Percentiles rank a stretch among this genome's conserved stretches.
Evolutionary conservation across 2,329 filamentous ascomycete species (phyloP).

Genomic region (Ophiocordyceps sinensis): DNA sequence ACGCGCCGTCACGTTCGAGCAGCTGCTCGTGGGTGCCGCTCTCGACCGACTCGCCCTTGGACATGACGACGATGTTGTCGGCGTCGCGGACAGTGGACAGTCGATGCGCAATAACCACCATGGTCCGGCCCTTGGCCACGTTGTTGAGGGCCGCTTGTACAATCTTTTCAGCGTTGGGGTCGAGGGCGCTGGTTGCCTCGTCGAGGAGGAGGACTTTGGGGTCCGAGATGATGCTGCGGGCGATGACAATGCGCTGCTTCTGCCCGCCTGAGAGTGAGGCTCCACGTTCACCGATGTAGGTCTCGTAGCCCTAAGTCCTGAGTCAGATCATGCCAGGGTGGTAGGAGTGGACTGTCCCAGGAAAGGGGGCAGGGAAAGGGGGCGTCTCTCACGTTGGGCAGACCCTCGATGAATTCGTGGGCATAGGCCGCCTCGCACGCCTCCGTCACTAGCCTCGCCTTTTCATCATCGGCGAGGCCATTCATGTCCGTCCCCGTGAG

Average conservation of each 20-base stretch:
- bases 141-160: conserved; percentile 43
- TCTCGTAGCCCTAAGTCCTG: conserved; percentile 36
- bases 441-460: conserved; percentile 26
- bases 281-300: conserved; percentile 48
- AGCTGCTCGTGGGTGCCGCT: conserved; percentile 47
- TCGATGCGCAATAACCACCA: conserved; percentile 50
- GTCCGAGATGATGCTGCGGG: conserved; percentile 48
- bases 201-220: conserved; percentile 52
- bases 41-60: conserved; percentile 43
- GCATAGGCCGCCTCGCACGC: conserved; percentile 37
- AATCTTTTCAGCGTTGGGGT: conserved; percentile 29
- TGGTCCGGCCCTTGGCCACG: conserved; percentile 41
- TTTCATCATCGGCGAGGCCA: conserved; percentile 24
- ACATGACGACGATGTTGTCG: conserved; percentile 51
- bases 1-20: conserved; percentile 30
- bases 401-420: conserved; percentile 34
- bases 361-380: background rate
- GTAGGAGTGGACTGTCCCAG: background rate
- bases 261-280: conserved; percentile 54
- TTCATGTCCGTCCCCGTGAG: conserved; percentile 23
- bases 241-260: conserved; percentile 52
- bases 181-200: conserved; percentile 50
- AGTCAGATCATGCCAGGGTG: background rate
- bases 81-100: conserved; percentile 45
- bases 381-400: conserved; percentile 20